Evolutionary conservation across 371 early-diverging fungal species (phyloP).

Genomic region (Mortierella sp.): DNA sequence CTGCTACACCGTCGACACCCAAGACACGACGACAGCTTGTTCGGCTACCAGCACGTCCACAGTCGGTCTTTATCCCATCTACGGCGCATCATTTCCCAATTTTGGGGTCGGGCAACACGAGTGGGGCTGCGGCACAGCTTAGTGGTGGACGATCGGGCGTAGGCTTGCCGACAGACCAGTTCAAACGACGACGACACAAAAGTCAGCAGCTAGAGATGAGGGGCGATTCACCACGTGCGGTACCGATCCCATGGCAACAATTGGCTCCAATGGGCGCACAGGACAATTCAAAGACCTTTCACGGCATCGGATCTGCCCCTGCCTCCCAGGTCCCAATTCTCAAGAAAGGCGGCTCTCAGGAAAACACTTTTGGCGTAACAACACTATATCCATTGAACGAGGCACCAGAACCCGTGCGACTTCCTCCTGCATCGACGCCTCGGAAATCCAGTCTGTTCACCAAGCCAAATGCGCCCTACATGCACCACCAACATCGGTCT

Average conservation of each 20-base stretch:
- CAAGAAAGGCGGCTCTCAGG: background rate
- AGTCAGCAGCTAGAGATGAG: conserved; percentile 34
- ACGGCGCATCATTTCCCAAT: conserved; percentile 7
- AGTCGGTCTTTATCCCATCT: conserved; percentile 44
- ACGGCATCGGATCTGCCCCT: conserved; percentile 23
- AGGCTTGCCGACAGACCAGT: conserved; percentile 5
- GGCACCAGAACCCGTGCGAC: background rate
- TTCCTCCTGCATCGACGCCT: background rate
- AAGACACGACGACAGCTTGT: conserved; percentile 26
- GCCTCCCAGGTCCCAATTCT: background rate
- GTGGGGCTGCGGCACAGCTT: background rate
- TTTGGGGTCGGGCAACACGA: background rate
- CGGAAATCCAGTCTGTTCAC: background rate
- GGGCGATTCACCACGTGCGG: background rate
- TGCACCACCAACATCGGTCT: background rate
- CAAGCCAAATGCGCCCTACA: background rate
- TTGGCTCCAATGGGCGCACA: conserved; percentile 22
- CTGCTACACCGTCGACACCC: conserved; percentile 34
- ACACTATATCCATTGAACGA: background rate
- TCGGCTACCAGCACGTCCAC: conserved; percentile 38
- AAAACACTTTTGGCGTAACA: background rate
- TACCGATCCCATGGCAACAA: conserved; percentile 33
- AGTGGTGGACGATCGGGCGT: background rate
- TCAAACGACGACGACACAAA: conserved; percentile 26
- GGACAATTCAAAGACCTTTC: conserved; percentile 43